Base-by-base conservation (phyloP, 2,329 filamentous ascomycete genomes). In the Parafenestella ontariensis region DNA sequence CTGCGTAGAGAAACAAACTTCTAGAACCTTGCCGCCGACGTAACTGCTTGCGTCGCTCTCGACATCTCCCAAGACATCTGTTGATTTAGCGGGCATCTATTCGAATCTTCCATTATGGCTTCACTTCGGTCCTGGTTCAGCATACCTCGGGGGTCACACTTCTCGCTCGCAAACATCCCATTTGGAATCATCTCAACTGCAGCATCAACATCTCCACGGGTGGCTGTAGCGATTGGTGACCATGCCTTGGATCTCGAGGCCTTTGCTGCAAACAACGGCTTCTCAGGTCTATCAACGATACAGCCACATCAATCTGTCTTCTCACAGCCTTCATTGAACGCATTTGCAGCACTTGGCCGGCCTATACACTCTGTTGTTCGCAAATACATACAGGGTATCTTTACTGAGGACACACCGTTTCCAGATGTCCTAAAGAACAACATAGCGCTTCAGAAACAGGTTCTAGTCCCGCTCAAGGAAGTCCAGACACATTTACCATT, bases 81-180 rank as follows among this genome's bases (percentile, higher is more conserved):
- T 31, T 6, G 31, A 17, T n/a, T 34, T n/a, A 26, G 31, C 2
- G 8, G 4, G 29, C 15, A 3, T 34, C 18, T 9, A n/a, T 34
- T 23, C 21, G 41, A 21, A 28, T 9, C 8, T 41, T 49, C 36
- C 53, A 57, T 9, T 50, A 76, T 76, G 74, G 48, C 74, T 58
- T 55, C 73, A 10, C 61, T 74, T 24, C 61, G 62, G 26, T 87
- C 84, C 49, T 88, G 86, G 86, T 78, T 89, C 50, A 75, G 75
- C 45, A 86, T 89, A 54, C 83, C 86, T 42, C 78, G 79, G 47
- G 78, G 80, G 52, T 88, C 84, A 52, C 86, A 87, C 67, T 92
- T 92, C 76, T 91, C 90, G 8, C 78, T 94, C 46, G 86, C 88
- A 68, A 95, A 95, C 71, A 88, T 95, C 49, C 91, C 91, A 1